phyloP scores from a whole-genome alignment of 2,329 filamentous ascomycete species.

The Fusarium subtropicale region DNA sequence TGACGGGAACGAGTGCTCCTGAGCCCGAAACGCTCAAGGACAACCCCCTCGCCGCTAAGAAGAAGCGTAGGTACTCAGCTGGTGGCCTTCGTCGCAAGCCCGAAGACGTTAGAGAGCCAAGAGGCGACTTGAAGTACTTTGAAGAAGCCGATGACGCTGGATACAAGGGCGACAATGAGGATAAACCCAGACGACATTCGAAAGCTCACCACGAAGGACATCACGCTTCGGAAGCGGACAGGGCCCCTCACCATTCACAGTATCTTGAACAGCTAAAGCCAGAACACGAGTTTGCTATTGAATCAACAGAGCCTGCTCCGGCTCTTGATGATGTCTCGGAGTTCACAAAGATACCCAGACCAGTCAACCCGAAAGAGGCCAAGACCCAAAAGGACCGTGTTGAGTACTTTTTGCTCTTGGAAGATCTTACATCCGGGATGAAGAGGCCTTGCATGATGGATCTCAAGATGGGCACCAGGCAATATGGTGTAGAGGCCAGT shows the following conservation, averaged over 20 bases:
- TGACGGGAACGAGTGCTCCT: slow-evolving; percentile 73
- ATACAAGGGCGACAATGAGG: slow-evolving; percentile 72
- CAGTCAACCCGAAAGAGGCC: slow-evolving; percentile 81
- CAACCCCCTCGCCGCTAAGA: slow-evolving; percentile 56
- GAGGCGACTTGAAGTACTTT: slow-evolving; percentile 88
- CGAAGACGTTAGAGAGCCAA: slow-evolving; percentile 74
- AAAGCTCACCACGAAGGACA: slow-evolving; percentile 16
- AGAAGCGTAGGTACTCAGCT: slow-evolving; percentile 84
- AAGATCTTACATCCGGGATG: slow-evolving; percentile 97
- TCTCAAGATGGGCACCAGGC: slow-evolving; percentile 97
- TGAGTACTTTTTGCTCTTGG: slow-evolving; percentile 91
- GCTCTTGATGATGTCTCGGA: slow-evolving; percentile 41
- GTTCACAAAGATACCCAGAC: slow-evolving; percentile 63
- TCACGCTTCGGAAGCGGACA: slow-evolving; percentile 22
- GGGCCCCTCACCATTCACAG: slow-evolving; percentile 12
- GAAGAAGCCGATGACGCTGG: slow-evolving; percentile 89
- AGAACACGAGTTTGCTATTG: slow-evolving; percentile 47
- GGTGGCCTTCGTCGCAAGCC: slow-evolving; percentile 82
- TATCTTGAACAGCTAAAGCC: slow-evolving; percentile 50
- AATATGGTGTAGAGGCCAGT: slow-evolving; percentile 92
- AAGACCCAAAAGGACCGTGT: slow-evolving; percentile 76
- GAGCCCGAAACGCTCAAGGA: slow-evolving; percentile 67
- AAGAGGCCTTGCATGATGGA: slow-evolving; percentile 96
- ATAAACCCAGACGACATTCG: slow-evolving; percentile 23
- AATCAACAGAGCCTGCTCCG: slow-evolving; percentile 55